phyloP scores from a whole-genome alignment of 352 stramenopile genomes.

The Phytopythium boreale region DNA sequence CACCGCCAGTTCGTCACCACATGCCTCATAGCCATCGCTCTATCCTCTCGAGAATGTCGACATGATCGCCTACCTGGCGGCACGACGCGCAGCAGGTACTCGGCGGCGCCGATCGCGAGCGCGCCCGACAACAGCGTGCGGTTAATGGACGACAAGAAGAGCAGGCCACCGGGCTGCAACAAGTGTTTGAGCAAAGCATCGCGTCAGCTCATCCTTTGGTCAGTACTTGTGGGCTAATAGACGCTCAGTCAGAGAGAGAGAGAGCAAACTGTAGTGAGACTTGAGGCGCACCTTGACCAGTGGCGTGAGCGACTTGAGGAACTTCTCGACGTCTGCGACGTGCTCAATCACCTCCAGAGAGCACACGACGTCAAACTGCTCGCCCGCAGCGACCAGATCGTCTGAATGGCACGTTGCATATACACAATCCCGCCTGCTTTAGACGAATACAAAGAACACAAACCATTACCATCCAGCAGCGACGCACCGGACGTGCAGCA shows the following conservation, averaged over 20 bases:
- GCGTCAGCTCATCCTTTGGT: not conserved
- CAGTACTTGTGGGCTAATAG: too few relatives aligned
- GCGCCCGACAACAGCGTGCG: conserved; percentile 62
- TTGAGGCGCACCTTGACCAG: conserved; percentile 60
- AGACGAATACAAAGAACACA: not conserved
- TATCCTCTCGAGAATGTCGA: too few relatives aligned
- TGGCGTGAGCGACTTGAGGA: conserved; percentile 72
- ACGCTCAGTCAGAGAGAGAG: not conserved
- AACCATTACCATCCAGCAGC: not conserved
- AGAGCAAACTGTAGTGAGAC: not conserved
- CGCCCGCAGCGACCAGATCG: conserved; percentile 60
- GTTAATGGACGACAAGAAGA: conserved; percentile 88
- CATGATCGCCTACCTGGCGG: conserved; percentile 34
- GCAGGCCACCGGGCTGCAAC: conserved; percentile 53
- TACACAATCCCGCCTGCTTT: not conserved
- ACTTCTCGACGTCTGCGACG: conserved; percentile 62
- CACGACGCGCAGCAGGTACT: conserved; percentile 74
- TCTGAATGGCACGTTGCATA: conserved; percentile 27
- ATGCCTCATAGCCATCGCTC: not conserved
- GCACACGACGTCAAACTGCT: conserved; percentile 83
- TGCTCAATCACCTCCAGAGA: conserved; percentile 87
- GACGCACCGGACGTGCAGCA: conserved; percentile 68
- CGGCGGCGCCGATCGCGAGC: conserved; percentile 68
- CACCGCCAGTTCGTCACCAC: not conserved
- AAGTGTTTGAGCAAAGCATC: not conserved